Conservation (phyloP, 495 filamentous ascomycete genomes). For the Lasiosphaeria ovina region DNA sequence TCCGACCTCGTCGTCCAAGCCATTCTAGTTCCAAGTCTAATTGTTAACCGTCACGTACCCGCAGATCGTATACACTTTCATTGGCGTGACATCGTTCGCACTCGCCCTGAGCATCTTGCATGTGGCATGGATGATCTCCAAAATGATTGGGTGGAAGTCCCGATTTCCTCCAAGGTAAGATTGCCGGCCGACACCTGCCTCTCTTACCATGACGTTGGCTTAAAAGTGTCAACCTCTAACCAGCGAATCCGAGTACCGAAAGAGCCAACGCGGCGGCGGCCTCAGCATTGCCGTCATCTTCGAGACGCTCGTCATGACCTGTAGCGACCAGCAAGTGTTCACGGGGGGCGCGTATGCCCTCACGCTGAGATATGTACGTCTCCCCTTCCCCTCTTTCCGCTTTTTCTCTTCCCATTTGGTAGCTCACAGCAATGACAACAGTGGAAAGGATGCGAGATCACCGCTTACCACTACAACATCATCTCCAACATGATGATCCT, state of each 20-base stretch:
- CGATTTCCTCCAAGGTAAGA: conserved; percentile 1
- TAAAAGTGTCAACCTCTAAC: neutral
- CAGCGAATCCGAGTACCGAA: conserved; percentile 8
- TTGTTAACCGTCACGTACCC: neutral
- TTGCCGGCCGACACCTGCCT: neutral
- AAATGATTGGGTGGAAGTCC: conserved; percentile 14
- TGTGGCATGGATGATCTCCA: conserved; percentile 15
- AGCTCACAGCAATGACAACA: neutral
- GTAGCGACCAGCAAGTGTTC: conserved; percentile 42
- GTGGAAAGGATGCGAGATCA: conserved; percentile 35
- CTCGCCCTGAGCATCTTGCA: conserved; percentile 11
- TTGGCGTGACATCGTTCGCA: conserved; percentile 11
- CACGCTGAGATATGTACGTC: conserved; percentile 28
- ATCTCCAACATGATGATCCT: conserved; percentile 40
- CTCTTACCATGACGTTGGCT: neutral
- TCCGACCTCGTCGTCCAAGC: neutral
- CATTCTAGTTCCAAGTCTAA: neutral
- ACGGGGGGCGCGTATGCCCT: conserved; percentile 38
- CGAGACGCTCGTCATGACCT: conserved; percentile 35
- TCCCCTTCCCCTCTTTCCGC: neutral
- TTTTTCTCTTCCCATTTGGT: neutral
- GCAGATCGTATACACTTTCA: conserved; percentile 1
- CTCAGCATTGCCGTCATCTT: conserved; percentile 30
- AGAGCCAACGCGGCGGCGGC: conserved; percentile 3
- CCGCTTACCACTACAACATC: conserved; percentile 43